phyloP scores from a whole-genome alignment of 305 asterid species.

The Fraxinus ornus region DNA sequence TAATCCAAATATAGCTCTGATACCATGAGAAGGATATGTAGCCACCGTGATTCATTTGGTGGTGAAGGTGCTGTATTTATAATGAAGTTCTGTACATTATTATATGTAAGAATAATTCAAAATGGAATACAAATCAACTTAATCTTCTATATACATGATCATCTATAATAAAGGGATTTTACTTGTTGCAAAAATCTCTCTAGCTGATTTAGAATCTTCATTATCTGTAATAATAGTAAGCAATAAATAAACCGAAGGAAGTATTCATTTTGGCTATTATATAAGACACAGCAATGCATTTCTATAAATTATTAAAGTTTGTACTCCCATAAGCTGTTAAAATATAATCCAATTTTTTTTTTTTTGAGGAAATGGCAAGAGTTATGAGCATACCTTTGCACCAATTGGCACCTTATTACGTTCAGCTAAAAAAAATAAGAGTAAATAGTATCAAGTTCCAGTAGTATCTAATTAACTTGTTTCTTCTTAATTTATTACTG shows the following conservation, averaged over 20 bases:
- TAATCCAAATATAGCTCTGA: background rate
- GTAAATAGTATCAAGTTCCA: background rate
- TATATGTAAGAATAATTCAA: too few relatives aligned
- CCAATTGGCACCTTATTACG: slow-evolving; percentile 35
- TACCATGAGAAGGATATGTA: background rate
- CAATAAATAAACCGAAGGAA: background rate
- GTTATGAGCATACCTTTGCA: background rate
- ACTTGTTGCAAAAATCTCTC: too few relatives aligned
- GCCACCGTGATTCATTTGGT: background rate
- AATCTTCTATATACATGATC: too few relatives aligned
- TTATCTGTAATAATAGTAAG: too few relatives aligned
- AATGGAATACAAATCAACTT: too few relatives aligned
- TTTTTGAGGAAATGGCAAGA: background rate
- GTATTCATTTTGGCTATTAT: background rate
- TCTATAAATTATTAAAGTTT: background rate
- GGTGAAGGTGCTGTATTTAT: too few relatives aligned
- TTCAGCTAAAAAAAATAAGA: slow-evolving; percentile 19
- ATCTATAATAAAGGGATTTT: too few relatives aligned
- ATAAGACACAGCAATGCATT: background rate
- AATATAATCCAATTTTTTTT: background rate
- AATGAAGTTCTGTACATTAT: too few relatives aligned
- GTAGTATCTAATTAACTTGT: background rate
- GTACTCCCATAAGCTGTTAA: background rate
- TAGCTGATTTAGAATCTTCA: too few relatives aligned
- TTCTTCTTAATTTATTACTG: background rate